phyloP scores from a whole-genome alignment of 257 asterid genomes.

The Solanum boliviense region DNA sequence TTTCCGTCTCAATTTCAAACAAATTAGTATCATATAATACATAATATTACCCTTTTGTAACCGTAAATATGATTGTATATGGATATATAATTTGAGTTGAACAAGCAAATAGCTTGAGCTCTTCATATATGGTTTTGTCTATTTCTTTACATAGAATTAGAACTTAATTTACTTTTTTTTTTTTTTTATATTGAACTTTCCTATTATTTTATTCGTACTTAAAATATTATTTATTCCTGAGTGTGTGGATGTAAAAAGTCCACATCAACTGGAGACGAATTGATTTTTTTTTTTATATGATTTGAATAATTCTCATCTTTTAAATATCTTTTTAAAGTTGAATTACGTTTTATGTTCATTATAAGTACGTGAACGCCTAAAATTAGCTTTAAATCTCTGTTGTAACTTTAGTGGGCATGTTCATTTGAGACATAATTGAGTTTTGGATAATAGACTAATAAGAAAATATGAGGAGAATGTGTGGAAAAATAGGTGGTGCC shows the following conservation, averaged over 20 bases:
- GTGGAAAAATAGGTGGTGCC: background rate
- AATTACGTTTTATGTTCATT: too few relatives aligned
- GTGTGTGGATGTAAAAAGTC: too few relatives aligned
- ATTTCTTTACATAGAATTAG: too few relatives aligned
- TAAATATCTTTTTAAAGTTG: too few relatives aligned
- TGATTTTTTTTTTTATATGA: too few relatives aligned
- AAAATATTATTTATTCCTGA: too few relatives aligned
- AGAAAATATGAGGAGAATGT: background rate
- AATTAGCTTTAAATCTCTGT: background rate
- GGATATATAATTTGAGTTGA: background rate
- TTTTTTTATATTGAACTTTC: background rate
- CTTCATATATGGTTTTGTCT: background rate
- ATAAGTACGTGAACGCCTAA: background rate
- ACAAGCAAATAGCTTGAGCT: background rate
- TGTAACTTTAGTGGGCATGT: background rate
- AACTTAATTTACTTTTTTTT: fast-evolving
- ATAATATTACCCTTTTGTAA: background rate
- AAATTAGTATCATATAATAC: background rate
- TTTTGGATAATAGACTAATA: background rate
- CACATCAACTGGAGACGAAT: too few relatives aligned
- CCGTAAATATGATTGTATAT: too few relatives aligned
- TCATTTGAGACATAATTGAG: background rate
- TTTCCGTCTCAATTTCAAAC: background rate
- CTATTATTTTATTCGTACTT: too few relatives aligned
- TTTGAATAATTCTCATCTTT: too few relatives aligned